phyloP scores from a whole-genome alignment of 805 yeast species.

The Starmera amethionina region DNA sequence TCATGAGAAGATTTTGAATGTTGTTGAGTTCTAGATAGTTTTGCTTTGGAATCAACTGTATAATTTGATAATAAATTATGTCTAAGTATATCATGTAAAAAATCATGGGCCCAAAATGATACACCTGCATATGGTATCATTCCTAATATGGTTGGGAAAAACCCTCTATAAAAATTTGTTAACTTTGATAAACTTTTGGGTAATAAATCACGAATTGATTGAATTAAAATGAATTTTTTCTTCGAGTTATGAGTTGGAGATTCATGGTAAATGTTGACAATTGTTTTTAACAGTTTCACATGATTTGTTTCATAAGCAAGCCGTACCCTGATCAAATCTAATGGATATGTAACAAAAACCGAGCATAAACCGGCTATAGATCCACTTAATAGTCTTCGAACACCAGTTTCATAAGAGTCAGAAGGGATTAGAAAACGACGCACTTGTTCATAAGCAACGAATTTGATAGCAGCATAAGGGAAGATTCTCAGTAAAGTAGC shows the following conservation, averaged over 20 bases:
- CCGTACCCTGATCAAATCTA: slow-evolving; percentile 84
- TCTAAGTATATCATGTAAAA: slow-evolving; percentile 78
- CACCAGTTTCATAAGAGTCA: slow-evolving; percentile 65
- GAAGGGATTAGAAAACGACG: slow-evolving; percentile 70
- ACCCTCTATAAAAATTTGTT: slow-evolving; percentile 83
- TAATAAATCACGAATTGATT: slow-evolving; percentile 10
- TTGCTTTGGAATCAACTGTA: slow-evolving; percentile 27
- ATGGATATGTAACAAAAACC: slow-evolving; percentile 84
- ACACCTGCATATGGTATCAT: slow-evolving; percentile 99
- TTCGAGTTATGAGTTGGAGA: slow-evolving; percentile 10
- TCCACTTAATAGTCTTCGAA: slow-evolving; percentile 77
- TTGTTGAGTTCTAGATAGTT: background rate
- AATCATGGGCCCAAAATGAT: slow-evolving; percentile 89
- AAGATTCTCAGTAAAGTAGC: slow-evolving; percentile 86
- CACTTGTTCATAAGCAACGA: slow-evolving; percentile 92
- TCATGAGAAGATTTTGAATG: slow-evolving; percentile 10
- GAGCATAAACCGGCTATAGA: slow-evolving; percentile 82
- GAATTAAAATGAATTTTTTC: slow-evolving; percentile 12
- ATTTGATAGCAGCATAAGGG: slow-evolving; percentile 95
- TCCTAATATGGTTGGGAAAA: slow-evolving; percentile 86
- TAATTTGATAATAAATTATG: slow-evolving; percentile 43
- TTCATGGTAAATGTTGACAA: slow-evolving; percentile 16
- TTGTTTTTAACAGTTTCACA: slow-evolving; percentile 18
- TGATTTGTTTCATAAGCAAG: slow-evolving; percentile 72
- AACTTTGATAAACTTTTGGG: slow-evolving; percentile 12